These are phyloP conservation scores for Mucor ambiguus DNA, from an alignment of 371 early-diverging fungal species.

Conservation along the genomic window DNA sequence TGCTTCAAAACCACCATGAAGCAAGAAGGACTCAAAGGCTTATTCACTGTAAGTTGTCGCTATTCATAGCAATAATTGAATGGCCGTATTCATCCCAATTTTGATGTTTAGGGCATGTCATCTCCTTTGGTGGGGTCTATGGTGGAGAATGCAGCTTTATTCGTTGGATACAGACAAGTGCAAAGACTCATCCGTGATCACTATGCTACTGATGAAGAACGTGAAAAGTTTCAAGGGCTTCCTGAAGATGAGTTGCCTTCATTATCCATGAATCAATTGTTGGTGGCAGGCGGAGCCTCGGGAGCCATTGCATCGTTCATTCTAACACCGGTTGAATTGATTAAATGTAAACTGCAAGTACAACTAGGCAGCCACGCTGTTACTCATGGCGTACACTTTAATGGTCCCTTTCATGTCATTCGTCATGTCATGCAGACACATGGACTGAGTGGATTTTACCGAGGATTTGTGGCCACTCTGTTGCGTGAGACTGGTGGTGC, in stretches of 20 bases:
- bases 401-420: constrained; percentile 79
- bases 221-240: constrained; percentile 12
- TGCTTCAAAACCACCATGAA: constrained; percentile 74
- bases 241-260: constrained; percentile 30
- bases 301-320: constrained; percentile 88
- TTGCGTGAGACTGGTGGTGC: constrained; percentile 93
- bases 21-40: constrained; percentile 76
- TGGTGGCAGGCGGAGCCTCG: constrained; percentile 82
- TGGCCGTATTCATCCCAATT: not conserved
- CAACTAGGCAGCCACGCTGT: constrained; percentile 54
- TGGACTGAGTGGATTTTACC: constrained; percentile 84
- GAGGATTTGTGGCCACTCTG: constrained; percentile 88
- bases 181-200: constrained; percentile 67
- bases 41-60: constrained; percentile 69
- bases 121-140: constrained; percentile 93
- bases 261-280: constrained; percentile 67
- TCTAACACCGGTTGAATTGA: constrained; percentile 93
- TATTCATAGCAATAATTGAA: not conserved
- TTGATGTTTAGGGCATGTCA: constrained; percentile 74
- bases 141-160: constrained; percentile 92
- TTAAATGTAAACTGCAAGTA: constrained; percentile 96
- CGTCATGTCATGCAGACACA: constrained; percentile 65
- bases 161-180: constrained; percentile 85
- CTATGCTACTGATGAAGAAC: constrained; percentile 22
- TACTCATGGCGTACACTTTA: constrained; percentile 32